Conservation (phyloP, 441 rosid genomes). For the Eruca vesicaria region DNA sequence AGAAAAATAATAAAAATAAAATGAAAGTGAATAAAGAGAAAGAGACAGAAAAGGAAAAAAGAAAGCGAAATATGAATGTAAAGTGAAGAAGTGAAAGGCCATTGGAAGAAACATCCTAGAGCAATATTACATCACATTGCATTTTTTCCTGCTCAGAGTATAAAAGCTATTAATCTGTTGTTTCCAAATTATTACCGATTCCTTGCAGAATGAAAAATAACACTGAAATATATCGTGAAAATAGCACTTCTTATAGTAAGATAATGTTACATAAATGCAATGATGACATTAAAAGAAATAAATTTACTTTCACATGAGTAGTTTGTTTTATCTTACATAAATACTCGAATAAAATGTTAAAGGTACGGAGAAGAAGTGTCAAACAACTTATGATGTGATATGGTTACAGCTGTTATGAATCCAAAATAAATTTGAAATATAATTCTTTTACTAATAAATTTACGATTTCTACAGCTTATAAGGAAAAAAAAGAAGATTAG, state of each 20-base stretch:
- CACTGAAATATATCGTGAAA: not conserved
- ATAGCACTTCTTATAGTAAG: not conserved
- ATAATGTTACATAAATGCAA: not conserved
- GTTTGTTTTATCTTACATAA: not conserved
- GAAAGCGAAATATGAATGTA: constrained; percentile 29
- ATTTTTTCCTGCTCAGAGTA: not conserved
- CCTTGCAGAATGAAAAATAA: not conserved
- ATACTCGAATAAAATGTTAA: not conserved
- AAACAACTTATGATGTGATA: not conserved
- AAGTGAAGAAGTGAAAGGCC: constrained; percentile 19
- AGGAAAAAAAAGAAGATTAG: not conserved
- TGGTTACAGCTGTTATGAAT: constrained; percentile 2
- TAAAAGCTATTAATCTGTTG: not conserved
- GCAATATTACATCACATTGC: constrained; percentile 5
- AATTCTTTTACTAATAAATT: not conserved
- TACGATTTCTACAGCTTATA: not conserved
- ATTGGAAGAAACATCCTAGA: constrained; percentile 27
- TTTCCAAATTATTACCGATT: not conserved
- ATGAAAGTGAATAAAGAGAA: constrained; percentile 25
- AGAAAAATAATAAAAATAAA: constrained; percentile 19
- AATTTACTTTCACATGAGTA: not conserved
- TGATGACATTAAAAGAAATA: not conserved
- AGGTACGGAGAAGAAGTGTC: not conserved
- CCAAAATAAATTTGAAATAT: too few relatives aligned
- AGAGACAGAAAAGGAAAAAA: constrained; percentile 13